Percentiles rank a stretch among this genome's conserved stretches.
These are phyloP conservation scores for Neocucurbitaria cava DNA, from an alignment of 2,329 filamentous ascomycete species.

Conservation along the genomic window DNA sequence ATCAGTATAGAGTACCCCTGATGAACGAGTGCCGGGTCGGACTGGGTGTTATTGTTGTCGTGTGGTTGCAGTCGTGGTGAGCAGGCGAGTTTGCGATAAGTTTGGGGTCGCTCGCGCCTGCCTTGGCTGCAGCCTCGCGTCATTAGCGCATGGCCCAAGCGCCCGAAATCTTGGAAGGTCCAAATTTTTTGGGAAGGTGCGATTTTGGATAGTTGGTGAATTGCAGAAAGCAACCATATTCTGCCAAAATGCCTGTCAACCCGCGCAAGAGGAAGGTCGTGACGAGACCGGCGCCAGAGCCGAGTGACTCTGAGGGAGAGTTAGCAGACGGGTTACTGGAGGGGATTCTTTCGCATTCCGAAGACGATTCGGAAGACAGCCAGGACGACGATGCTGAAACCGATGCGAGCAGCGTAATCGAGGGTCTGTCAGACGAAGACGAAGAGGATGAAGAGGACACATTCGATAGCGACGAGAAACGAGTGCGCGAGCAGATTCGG, in stretches of 20 bases:
- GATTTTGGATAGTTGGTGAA: constrained; percentile 3
- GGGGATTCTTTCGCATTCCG: constrained; percentile 52
- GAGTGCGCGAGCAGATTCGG: constrained; percentile 54
- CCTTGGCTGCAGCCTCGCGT: constrained; percentile 9
- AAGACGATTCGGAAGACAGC: constrained; percentile 46
- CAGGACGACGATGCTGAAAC: constrained; percentile 32
- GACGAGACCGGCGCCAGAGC: constrained; percentile 41
- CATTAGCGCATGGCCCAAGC: constrained; percentile 23
- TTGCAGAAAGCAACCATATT: constrained; percentile 4
- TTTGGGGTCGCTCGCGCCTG: constrained; percentile 4
- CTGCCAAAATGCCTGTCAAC: constrained; percentile 51
- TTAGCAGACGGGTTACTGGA: constrained; percentile 50
- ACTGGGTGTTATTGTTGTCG: not conserved
- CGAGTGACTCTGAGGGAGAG: constrained; percentile 44
- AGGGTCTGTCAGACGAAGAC: constrained; percentile 40
- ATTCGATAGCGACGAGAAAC: constrained; percentile 50
- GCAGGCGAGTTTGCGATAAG: not conserved
- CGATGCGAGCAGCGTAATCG: constrained; percentile 42
- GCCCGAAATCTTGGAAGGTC: constrained; percentile 34
- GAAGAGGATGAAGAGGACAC: constrained; percentile 42
- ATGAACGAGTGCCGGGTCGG: not conserved
- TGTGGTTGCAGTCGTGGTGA: not conserved
- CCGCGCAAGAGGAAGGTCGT: constrained; percentile 58
- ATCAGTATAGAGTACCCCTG: constrained; percentile 8
- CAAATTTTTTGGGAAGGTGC: constrained; percentile 30